These are phyloP conservation scores for Orbilia blumenaviensis DNA, from an alignment of 2,329 filamentous ascomycete genomes.

Conservation along the genomic window DNA sequence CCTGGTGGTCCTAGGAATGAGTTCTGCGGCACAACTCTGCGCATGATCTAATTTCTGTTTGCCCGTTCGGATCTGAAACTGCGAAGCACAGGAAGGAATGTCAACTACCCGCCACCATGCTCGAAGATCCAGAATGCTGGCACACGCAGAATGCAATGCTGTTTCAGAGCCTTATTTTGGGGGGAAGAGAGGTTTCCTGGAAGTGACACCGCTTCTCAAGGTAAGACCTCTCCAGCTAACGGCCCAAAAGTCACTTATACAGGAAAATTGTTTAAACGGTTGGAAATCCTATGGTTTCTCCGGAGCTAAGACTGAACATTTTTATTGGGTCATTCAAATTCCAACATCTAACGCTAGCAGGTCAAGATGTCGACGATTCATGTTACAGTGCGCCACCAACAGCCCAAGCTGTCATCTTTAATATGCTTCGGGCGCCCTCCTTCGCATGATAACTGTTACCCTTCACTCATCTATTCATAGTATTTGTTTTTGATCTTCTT, in stretches of 20 bases:
- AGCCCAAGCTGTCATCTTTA: no score
- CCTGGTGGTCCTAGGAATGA: no score
- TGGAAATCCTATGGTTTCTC: no score
- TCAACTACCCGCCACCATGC: background rate
- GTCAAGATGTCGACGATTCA: background rate
- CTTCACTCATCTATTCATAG: no score
- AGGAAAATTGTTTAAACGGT: background rate
- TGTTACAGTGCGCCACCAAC: slow-evolving; percentile 7
- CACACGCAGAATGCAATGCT: background rate
- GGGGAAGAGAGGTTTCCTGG: background rate
- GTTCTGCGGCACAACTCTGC: no score
- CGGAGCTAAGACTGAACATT: background rate
- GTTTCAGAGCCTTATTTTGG: slow-evolving; percentile 2
- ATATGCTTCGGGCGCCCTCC: no score
- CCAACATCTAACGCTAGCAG: slow-evolving; percentile 1
- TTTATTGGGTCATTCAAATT: background rate
- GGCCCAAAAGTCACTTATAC: background rate
- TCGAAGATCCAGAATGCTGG: background rate
- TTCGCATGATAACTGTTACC: no score
- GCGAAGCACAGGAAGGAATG: no score
- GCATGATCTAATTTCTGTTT: background rate
- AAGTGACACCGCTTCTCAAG: background rate
- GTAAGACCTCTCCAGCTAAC: background rate
- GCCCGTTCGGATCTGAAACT: background rate
- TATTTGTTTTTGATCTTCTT: no score